phyloP scores from a whole-genome alignment of 371 early-diverging fungal species.

The Saksenaea oblongispora region DNA sequence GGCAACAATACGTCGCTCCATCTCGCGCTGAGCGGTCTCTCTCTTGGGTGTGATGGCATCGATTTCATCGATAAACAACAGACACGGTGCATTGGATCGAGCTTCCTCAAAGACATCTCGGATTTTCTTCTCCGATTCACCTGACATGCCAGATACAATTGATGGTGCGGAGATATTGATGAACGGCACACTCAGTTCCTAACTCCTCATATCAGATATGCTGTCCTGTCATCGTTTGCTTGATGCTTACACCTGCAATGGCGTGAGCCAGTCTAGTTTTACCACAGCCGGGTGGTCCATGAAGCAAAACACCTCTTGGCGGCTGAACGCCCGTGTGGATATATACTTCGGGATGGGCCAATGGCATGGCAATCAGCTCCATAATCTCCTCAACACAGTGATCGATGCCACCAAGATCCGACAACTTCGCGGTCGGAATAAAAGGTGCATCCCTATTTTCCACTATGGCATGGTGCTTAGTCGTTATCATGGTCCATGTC shows the following conservation, averaged over 20 bases:
- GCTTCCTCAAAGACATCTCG: constrained; percentile 98
- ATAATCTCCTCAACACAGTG: constrained; percentile 88
- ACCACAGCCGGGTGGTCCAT: constrained; percentile 99
- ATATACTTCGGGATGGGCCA: constrained; percentile 96
- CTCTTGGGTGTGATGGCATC: constrained; percentile 99
- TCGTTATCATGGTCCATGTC: background rate
- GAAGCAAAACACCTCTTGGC: constrained; percentile 88
- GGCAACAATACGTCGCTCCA: constrained; percentile 98
- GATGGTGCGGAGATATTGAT: constrained; percentile 98
- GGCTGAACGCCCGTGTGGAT: constrained; percentile 95
- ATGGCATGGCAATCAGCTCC: constrained; percentile 96
- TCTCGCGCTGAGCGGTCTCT: constrained; percentile 98
- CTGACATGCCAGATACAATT: constrained; percentile 98
- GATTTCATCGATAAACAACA: constrained; percentile 99
- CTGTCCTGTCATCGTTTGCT: constrained; percentile 14
- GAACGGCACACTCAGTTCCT: constrained; percentile 94
- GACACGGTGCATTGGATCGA: constrained; percentile 82
- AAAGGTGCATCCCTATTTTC: constrained; percentile 44
- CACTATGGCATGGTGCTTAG: constrained; percentile 14
- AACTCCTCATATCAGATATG: constrained; percentile 14
- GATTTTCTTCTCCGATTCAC: constrained; percentile 99
- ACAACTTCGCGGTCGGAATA: constrained; percentile 69
- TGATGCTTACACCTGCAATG: constrained; percentile 84
- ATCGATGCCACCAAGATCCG: constrained; percentile 92
- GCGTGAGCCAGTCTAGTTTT: constrained; percentile 99